Conservation (phyloP, 352 stramenopile genomes). For the Lagenidium giganteum region DNA sequence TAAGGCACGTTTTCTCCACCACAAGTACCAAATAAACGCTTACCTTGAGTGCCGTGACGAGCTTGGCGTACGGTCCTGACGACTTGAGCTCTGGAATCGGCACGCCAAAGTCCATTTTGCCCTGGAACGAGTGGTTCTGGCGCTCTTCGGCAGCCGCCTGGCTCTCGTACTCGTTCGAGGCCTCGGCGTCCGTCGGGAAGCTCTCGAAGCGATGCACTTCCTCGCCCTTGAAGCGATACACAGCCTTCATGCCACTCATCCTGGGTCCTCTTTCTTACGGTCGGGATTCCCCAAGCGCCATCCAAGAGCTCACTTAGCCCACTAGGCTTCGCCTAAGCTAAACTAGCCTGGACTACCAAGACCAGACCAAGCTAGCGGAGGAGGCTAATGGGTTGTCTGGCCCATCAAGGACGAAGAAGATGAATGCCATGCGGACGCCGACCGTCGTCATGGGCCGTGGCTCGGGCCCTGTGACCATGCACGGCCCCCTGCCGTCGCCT, state of each 20-base stretch:
- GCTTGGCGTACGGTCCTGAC: constrained; percentile 53
- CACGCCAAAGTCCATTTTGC: constrained; percentile 60
- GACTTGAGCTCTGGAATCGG: constrained; percentile 63
- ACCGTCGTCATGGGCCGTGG: background rate
- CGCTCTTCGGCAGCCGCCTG: constrained; percentile 23
- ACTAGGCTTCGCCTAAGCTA: constrained; percentile 5
- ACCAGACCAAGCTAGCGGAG: too few relatives aligned
- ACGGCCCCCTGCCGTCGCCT: background rate
- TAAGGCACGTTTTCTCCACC: background rate
- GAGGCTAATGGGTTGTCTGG: too few relatives aligned
- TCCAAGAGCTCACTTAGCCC: background rate
- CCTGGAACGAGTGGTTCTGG: constrained; percentile 62
- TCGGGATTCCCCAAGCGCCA: too few relatives aligned
- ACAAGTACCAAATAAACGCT: background rate
- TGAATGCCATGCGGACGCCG: background rate
- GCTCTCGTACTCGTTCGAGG: constrained; percentile 67
- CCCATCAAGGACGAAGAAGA: too few relatives aligned
- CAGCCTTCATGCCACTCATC: constrained; percentile 59
- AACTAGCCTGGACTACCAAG: constrained; percentile 2
- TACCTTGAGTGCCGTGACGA: constrained; percentile 77
- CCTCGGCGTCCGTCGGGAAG: constrained; percentile 44
- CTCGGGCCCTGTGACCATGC: constrained; percentile 3
- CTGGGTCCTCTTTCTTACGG: background rate
- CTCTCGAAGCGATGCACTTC: constrained; percentile 65
- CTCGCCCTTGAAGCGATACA: constrained; percentile 62